Conservation (phyloP, 208 protist genomes). For the Leishmania martiniquensis region DNA sequence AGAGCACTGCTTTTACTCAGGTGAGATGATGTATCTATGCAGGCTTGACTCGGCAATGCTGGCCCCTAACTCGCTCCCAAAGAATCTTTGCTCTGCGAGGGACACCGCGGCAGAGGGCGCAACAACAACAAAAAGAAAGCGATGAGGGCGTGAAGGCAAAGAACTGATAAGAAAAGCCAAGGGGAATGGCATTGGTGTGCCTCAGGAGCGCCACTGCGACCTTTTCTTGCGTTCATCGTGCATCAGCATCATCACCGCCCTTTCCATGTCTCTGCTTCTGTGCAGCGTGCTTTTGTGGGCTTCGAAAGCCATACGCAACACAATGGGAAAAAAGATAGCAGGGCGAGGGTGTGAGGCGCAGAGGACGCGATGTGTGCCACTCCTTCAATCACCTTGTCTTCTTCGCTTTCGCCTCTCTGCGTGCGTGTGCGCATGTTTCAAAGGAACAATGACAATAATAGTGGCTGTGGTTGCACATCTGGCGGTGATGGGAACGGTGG, state of each 20-base stretch:
- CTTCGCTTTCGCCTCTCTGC: background rate
- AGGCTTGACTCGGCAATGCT: background rate
- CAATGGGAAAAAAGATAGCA: background rate
- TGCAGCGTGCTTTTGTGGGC: background rate
- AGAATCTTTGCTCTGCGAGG: no score
- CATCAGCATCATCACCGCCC: background rate
- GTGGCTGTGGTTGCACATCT: background rate
- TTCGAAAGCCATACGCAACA: background rate
- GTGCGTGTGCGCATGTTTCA: background rate
- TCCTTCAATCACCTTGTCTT: background rate
- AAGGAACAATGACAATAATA: background rate
- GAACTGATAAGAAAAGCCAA: background rate
- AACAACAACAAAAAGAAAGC: no score
- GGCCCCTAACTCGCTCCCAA: no score
- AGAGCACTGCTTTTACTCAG: background rate
- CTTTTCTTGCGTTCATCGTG: background rate
- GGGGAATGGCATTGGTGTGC: background rate
- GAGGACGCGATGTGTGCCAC: background rate
- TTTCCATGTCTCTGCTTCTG: background rate
- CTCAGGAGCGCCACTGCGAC: background rate
- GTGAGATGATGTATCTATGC: background rate
- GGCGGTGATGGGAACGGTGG: background rate
- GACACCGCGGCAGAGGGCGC: background rate
- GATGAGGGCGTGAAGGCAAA: no score
- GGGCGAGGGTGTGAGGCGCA: background rate